These are phyloP conservation scores for Aquilaria malaccensis DNA, from an alignment of 345 rosid genomes.

Conservation along the genomic window DNA sequence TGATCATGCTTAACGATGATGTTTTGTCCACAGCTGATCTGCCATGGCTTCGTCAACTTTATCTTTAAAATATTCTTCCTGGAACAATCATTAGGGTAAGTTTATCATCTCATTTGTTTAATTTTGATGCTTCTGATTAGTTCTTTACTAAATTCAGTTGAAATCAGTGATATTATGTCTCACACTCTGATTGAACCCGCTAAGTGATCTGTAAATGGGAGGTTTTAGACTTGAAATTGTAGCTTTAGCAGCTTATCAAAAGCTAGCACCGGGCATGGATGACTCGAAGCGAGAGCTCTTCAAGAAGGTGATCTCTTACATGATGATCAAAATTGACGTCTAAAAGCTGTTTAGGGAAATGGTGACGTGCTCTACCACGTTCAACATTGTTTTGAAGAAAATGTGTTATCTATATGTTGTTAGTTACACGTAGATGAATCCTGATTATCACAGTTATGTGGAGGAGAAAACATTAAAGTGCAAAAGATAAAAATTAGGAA, in stretches of 20 bases:
- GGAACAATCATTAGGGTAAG: constrained; percentile 95
- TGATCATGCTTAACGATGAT: constrained; percentile 18
- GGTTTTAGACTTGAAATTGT: constrained; percentile 81
- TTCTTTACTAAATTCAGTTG: constrained; percentile 1
- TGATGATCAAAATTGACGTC: constrained; percentile 93
- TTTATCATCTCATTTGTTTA: constrained; percentile 4
- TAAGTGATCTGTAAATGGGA: constrained; percentile 67
- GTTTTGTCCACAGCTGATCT: constrained; percentile 7
- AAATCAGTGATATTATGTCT: background rate
- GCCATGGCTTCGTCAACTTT: constrained; percentile 83
- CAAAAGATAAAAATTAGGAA: too few species aligned
- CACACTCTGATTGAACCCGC: background rate
- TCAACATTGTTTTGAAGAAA: constrained; percentile 96
- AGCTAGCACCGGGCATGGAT: constrained; percentile 88
- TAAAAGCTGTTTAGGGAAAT: constrained; percentile 90
- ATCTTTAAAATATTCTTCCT: constrained; percentile 82
- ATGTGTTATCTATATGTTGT: constrained; percentile 98
- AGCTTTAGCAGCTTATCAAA: constrained; percentile 93
- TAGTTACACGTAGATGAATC: constrained; percentile 90
- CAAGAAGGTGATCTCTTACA: constrained; percentile 91
- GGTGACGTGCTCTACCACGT: constrained; percentile 98
- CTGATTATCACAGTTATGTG: constrained; percentile 27
- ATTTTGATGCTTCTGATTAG: background rate
- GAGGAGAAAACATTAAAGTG: too few species aligned
- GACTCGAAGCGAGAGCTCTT: constrained; percentile 91